Percentiles rank a stretch among this genome's conserved stretches.
These are phyloP conservation scores for Penicillium verrucosum DNA, from an alignment of 2,329 filamentous ascomycete genomes.

Conservation along the genomic window DNA sequence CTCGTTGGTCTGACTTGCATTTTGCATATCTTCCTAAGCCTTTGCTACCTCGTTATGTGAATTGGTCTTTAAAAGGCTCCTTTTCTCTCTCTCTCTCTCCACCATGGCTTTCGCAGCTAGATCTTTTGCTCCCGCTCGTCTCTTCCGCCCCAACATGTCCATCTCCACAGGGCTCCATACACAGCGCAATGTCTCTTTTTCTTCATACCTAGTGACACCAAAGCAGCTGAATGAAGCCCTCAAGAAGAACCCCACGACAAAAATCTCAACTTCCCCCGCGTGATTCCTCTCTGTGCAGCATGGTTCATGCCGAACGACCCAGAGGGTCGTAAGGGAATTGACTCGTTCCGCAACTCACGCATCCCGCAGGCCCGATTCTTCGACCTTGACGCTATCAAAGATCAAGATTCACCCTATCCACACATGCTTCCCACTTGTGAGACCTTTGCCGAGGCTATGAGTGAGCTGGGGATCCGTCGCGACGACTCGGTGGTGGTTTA, in stretches of 20 bases:
- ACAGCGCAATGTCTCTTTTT: constrained; percentile 56
- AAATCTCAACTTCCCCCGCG: constrained; percentile 75
- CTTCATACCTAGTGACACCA: constrained; percentile 82
- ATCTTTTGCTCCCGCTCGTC: constrained; percentile 24
- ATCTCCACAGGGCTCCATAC: constrained; percentile 22
- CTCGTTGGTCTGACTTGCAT: neutral
- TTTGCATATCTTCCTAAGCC: neutral
- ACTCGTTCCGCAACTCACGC: constrained; percentile 75
- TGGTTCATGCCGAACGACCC: constrained; percentile 96
- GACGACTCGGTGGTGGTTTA: constrained; percentile 94
- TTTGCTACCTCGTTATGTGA: constrained; percentile 27
- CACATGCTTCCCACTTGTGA: constrained; percentile 89
- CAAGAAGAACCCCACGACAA: constrained; percentile 73
- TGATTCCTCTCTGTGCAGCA: constrained; percentile 84
- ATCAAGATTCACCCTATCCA: constrained; percentile 82
- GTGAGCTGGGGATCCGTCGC: constrained; percentile 75
- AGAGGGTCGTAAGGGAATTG: constrained; percentile 68
- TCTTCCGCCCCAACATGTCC: constrained; percentile 29
- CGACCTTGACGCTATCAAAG: constrained; percentile 87
- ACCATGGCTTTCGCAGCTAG: constrained; percentile 38
- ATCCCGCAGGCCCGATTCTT: constrained; percentile 94
- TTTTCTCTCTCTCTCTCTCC: constrained; percentile 1
- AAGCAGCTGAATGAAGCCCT: constrained; percentile 77
- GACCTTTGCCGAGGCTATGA: constrained; percentile 83
- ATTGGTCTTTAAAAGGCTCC: constrained; percentile 8